Evolutionary conservation across 2,329 filamentous ascomycete genomes (phyloP), one percentile per base, ranked within the genome.

Genomic region (Botrytis medusae): DNA sequence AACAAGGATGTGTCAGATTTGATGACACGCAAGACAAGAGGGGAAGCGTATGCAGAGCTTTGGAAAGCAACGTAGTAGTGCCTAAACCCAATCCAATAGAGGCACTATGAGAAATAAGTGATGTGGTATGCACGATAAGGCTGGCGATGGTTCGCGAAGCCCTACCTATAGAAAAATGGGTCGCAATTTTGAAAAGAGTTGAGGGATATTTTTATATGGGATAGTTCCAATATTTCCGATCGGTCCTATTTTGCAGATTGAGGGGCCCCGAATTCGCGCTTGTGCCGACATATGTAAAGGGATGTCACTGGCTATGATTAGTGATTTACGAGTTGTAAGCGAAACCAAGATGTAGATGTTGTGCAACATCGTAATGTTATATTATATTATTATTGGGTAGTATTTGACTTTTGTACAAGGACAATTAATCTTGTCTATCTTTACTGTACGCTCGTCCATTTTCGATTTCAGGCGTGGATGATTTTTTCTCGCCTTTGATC

Each of bases 341-440:
- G 48, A 68, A 32, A 48, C 34, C 25, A 59, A 44, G 37, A 57
- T 14, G 18, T 14, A 42, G 4, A 68, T 68, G 48, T 14, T 29
- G 65, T 68, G 29, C 48, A 25, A 29, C 25, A 68, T 57, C 25
- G 34, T 42, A 42, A 42, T n/a, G 25, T 5, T 32, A 42, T 16
- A 57, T 68, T 57, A 68, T 69, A 29, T 9, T 18, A 69, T 69
- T 57, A 68, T 57, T 42, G 48, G 48, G 25, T 69, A 44, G 40
- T 57, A 20, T 37, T n/a, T 25, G 18, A 22, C 32, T 25, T 69
- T 40, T 32, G 22, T 60, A 63, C 69, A 70, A 70, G 20, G 68
- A 54, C 14, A 18, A 46, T 77, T 71, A 79, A 70, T 79, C 77
- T n/a, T 74, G 68, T 75, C 78, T 78, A 75, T 76, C 74, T 74